A percentile compares a stretch with the other conserved stretches of the same genome.
Evolutionary conservation across 1,284 basidiomycete genomes (phyloP).

Genomic region (Ustilago tritici): DNA sequence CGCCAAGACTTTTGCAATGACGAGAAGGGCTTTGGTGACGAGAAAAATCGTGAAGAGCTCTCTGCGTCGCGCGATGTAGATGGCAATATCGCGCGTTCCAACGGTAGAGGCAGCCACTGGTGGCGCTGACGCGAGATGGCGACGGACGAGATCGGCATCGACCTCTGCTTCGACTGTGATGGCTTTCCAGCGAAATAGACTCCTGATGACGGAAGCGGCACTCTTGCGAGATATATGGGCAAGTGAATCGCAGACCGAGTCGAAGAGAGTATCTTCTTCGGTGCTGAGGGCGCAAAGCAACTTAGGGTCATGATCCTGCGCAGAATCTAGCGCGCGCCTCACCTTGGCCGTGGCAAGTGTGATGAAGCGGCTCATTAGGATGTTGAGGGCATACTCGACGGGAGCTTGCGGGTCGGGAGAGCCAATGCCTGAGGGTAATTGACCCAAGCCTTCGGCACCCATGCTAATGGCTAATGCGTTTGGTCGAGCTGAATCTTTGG

Average conservation of each 20-base stretch:
- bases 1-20: constrained; percentile 42
- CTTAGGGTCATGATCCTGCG: constrained; percentile 47
- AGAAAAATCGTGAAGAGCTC: constrained; percentile 56
- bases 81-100: constrained; percentile 44
- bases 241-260: constrained; percentile 82
- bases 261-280: constrained; percentile 80
- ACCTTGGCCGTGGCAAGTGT: constrained; percentile 52
- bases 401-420: constrained; percentile 51
- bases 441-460: constrained; percentile 41
- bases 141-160: constrained; percentile 38
- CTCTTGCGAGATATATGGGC: constrained; percentile 87
- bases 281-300: constrained; percentile 74
- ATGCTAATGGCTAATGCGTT: constrained; percentile 37
- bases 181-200: constrained; percentile 85
- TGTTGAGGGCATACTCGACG: constrained; percentile 63
- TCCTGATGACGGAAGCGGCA: constrained; percentile 85
- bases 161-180: constrained; percentile 42
- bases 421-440: constrained; percentile 55
- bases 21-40: constrained; percentile 38
- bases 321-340: constrained; percentile 46
- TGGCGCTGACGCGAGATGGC: constrained; percentile 35
- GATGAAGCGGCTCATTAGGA: constrained; percentile 62
- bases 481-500: constrained; percentile 17
- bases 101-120: constrained; percentile 3
- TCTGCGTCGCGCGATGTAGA: constrained; percentile 50